Conservation (phyloP, 2,329 filamentous ascomycete species). For the Fusarium sulawesiense region DNA sequence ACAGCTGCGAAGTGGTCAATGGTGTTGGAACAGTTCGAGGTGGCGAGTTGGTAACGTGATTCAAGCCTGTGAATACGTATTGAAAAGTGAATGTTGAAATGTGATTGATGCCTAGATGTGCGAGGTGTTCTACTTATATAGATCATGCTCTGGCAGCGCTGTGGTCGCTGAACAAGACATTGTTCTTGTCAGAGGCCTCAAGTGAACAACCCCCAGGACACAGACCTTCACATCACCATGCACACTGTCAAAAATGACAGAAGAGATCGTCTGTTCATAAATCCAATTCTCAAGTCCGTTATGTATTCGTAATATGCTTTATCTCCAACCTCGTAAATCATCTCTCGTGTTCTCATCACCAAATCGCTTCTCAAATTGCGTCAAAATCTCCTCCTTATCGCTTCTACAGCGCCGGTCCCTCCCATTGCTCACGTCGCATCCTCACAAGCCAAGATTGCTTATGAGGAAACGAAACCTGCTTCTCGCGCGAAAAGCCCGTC, state of each 20-base stretch:
- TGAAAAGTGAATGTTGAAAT: background rate
- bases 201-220: background rate
- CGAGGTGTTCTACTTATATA: background rate
- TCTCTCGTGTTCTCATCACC: constrained; percentile 31
- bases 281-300: background rate
- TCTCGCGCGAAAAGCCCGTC: constrained; percentile 86
- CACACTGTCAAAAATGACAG: background rate
- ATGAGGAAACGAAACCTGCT: constrained; percentile 87
- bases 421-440: constrained; percentile 82
- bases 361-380: background rate
- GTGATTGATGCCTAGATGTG: background rate
- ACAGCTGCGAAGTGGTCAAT: background rate
- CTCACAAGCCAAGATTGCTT: constrained; percentile 92
- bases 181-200: background rate
- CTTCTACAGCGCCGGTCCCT: constrained; percentile 64
- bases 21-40: background rate
- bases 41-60: background rate
- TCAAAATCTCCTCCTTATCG: too few relatives aligned
- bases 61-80: background rate
- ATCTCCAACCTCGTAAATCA: constrained; percentile 15
- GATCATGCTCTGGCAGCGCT: background rate
- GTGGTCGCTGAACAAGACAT: background rate
- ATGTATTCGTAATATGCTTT: background rate
- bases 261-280: background rate
- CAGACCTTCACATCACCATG: accelerated